Evolutionary conservation across 352 stramenopile species (phyloP).

Genomic region (Elongisporangium prolatum): DNA sequence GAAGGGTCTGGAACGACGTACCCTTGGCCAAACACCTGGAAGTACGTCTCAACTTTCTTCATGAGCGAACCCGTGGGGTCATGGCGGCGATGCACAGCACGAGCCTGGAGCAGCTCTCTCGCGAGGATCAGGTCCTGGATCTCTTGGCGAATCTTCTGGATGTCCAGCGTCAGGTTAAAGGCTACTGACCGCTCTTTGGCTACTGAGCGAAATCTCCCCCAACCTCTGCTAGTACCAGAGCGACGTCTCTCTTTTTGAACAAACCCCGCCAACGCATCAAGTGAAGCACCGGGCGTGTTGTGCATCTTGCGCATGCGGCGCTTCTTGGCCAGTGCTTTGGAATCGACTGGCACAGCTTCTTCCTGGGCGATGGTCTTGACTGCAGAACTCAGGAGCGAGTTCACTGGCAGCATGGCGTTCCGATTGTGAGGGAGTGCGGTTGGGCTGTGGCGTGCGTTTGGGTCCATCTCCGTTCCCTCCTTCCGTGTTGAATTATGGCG

Average conservation of each 20-base stretch:
- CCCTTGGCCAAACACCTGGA: slow-evolving; percentile 15
- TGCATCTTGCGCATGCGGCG: neutral
- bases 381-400: neutral
- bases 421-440: neutral
- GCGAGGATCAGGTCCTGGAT: slow-evolving; percentile 22
- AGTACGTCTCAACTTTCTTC: slow-evolving; percentile 18
- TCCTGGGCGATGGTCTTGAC: neutral
- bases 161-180: slow-evolving; percentile 33
- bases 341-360: neutral
- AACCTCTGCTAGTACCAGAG: slow-evolving; percentile 6
- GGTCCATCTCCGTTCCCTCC: neutral
- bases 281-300: neutral
- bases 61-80: slow-evolving; percentile 21
- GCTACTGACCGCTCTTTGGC: slow-evolving; percentile 21
- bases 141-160: slow-evolving; percentile 36
- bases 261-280: neutral
- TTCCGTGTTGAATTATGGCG: neutral
- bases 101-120: slow-evolving; percentile 21
- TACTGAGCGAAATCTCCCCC: slow-evolving; percentile 14
- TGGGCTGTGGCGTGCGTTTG: neutral
- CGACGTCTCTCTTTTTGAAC: neutral
- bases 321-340: neutral
- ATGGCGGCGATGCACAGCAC: slow-evolving; percentile 16
- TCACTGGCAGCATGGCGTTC: neutral
- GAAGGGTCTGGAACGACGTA: neutral